Percentiles rank a stretch among this genome's conserved stretches.
phyloP scores from a whole-genome alignment of 179 eudicot species.

The Spinacia oleracea region DNA sequence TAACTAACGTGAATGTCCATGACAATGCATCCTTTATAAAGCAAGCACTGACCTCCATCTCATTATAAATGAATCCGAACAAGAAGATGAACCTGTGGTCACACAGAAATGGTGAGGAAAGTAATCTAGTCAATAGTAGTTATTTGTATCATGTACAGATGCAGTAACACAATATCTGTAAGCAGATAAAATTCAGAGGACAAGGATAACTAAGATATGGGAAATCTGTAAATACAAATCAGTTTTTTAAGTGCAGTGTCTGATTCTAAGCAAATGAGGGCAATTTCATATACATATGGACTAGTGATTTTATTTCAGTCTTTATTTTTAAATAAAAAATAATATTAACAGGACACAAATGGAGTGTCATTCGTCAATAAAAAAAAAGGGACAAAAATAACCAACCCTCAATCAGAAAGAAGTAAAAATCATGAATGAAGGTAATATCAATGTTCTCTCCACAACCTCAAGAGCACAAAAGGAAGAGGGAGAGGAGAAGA shows the following conservation, averaged over 20 bases:
- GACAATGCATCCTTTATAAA: not conserved
- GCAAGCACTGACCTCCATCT: constrained; percentile 76
- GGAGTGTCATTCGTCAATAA: not conserved
- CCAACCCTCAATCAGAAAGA: not conserved
- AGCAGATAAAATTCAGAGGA: not conserved
- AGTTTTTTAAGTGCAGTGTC: not conserved
- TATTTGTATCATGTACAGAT: not conserved
- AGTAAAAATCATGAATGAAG: not conserved
- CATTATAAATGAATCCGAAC: constrained; percentile 90
- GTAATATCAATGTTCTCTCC: not conserved
- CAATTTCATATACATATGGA: not conserved
- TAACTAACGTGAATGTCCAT: not conserved
- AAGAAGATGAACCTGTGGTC: constrained; percentile 78
- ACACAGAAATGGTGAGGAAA: constrained; percentile 6
- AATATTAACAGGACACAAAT: not conserved
- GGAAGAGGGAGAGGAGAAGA: not conserved
- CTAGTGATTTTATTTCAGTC: not conserved
- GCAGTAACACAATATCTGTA: not conserved
- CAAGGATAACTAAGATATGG: not conserved
- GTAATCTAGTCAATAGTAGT: not conserved
- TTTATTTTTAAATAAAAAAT: no score
- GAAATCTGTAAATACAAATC: not conserved
- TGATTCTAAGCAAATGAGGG: not conserved
- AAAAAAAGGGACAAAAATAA: not conserved
- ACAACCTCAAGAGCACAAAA: not conserved